Base-by-base conservation (phyloP, 805 yeast species). In the Candida xyloterini region DNA sequence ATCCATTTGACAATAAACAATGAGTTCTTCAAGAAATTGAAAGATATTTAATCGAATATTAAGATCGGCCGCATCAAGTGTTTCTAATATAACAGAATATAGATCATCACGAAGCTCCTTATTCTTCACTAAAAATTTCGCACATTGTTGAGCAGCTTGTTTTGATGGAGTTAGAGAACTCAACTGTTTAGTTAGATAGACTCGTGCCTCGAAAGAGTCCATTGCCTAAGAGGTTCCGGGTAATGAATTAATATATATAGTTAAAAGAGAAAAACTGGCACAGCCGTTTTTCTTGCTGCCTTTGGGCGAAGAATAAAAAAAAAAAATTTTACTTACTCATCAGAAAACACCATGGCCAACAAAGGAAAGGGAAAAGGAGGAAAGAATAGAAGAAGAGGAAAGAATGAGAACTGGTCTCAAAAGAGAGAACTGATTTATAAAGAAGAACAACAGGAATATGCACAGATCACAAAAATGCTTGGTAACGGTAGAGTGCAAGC, bases 401-500 rank as follows among this genome's bases (percentile, higher is more conserved):
- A 93, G 91, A 90, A 90, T 67, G 96, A 84, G 63, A 79, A 81
- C 66, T 83, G 78, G 45, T 81, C 84, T 50, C 90, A 88, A 69
- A 93, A 93, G 76, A 87, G 99, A 73, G 99, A 93, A 65, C 78
- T 93, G 56, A 77, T 81, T 63, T 78, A 75, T 65, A 88, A 81
- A 59, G 99, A 93, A 50, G 99, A 93, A 59, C 95, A 95, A 43
- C 99, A 93, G 73, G 98, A 93, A 67, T 93, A 93, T 60, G 99
- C 96, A 42, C 99, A 95, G 72, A 93, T 93, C 62, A 80, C 91
- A 65, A 91, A 89, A 70, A 91, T 93, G 97, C 79, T 93, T 56
- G 99, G 99, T 66, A 90, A 90, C 63, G 98, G 99, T 51, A 81
- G 99, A 68, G 83, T 93, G 40, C 96, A 90, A 66, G 96, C 95